A percentile compares a stretch with the other conserved stretches of the same genome.
Evolutionary conservation across 176 grass and related monocot genomes (phyloP).

Genomic region (Otatea glauca): DNA sequence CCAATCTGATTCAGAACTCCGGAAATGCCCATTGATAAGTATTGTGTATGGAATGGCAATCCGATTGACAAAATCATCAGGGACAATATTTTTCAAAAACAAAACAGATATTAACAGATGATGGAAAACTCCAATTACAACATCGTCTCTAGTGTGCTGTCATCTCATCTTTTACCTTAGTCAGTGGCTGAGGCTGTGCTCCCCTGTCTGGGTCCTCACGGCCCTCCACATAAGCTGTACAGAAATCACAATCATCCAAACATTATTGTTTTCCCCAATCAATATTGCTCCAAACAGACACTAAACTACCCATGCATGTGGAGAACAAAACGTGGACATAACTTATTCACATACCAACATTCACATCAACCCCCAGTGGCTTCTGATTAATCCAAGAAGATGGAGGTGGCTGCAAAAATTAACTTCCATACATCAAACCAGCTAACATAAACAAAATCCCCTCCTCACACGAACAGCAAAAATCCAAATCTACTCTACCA

Average conservation of each 20-base stretch:
- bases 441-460: not conserved
- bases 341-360: slow-evolving; percentile 68
- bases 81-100: not conserved
- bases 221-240: slow-evolving; percentile 81
- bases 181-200: slow-evolving; percentile 57
- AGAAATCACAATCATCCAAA: slow-evolving; percentile 15
- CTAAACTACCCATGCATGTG: not conserved
- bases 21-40: not conserved
- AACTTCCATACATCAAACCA: slow-evolving; percentile 23
- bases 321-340: slow-evolving; percentile 19
- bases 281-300: not conserved
- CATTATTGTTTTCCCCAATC: slow-evolving; percentile 28
- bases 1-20: not conserved
- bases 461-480: not conserved
- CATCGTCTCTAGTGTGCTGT: not conserved
- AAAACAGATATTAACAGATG: not conserved
- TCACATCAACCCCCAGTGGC: slow-evolving; percentile 89
- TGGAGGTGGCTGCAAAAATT: slow-evolving; percentile 64
- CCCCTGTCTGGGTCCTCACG: slow-evolving; percentile 76
- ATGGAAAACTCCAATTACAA: slow-evolving; percentile 3
- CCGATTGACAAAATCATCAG: not conserved
- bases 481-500: slow-evolving; percentile 51
- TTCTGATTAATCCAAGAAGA: slow-evolving; percentile 81
- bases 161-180: slow-evolving; percentile 65
- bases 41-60: not conserved